phyloP scores from a whole-genome alignment of 768 basidiomycete species.

The Nidularia pulvinata region DNA sequence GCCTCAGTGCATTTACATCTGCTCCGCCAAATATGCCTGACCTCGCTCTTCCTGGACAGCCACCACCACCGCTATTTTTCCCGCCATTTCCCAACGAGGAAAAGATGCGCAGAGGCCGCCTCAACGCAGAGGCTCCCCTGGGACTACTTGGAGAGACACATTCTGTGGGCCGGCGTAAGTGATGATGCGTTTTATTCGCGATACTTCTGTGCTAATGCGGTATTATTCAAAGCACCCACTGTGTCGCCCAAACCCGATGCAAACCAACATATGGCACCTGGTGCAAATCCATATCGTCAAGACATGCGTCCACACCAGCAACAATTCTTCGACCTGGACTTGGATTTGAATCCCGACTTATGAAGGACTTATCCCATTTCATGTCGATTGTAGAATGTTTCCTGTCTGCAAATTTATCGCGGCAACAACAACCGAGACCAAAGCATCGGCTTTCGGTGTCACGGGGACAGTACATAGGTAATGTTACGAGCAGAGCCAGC shows the following conservation, averaged over 20 bases:
- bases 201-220: conserved; percentile 5
- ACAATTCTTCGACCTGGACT: conserved; percentile 75
- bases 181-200: background rate
- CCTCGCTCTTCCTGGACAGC: conserved; percentile 65
- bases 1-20: conserved; percentile 83
- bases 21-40: conserved; percentile 90
- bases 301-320: conserved; percentile 62
- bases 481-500: too few relatives aligned
- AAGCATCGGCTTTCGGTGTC: too few relatives aligned
- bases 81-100: conserved; percentile 92
- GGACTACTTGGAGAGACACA: conserved; percentile 81
- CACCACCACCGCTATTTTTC: conserved; percentile 80
- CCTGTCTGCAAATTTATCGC: too few relatives aligned
- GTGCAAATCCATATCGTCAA: conserved; percentile 70
- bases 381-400: too few relatives aligned
- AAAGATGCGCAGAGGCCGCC: conserved; percentile 82
- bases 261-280: conserved; percentile 45
- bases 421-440: too few relatives aligned
- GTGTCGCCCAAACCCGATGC: conserved; percentile 53
- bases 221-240: conserved; percentile 48
- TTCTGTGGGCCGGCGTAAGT: conserved; percentile 74
- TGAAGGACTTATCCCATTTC: conserved; percentile 19
- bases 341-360: conserved; percentile 85
- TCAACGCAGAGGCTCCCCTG: conserved; percentile 80
- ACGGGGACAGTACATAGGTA: too few relatives aligned